These are phyloP conservation scores for Paracoccidioides brasiliensis DNA, from an alignment of 2,329 filamentous ascomycete genomes.

Conservation along the genomic window DNA sequence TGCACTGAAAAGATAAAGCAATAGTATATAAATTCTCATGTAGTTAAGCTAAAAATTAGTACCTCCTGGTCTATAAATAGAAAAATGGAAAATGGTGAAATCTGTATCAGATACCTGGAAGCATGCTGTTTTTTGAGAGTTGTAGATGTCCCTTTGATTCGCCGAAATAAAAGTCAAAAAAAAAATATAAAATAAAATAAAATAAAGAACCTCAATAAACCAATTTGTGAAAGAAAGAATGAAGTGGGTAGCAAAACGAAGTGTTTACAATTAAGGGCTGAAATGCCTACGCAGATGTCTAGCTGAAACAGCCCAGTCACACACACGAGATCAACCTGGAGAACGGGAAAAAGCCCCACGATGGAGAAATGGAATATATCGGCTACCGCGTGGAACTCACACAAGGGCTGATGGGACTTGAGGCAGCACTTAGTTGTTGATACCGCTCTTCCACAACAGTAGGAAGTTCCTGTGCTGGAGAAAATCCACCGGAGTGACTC, in stretches of 20 bases:
- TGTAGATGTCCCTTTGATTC: too few species aligned
- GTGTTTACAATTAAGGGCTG: too few species aligned
- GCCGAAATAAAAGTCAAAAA: too few species aligned
- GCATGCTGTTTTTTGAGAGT: not conserved
- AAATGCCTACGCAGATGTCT: too few species aligned
- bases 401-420: not conserved
- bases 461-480: not conserved
- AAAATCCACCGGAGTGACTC: not conserved
- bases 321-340: not conserved
- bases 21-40: not conserved
- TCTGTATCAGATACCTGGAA: not conserved
- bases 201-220: too few species aligned
- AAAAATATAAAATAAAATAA: too few species aligned
- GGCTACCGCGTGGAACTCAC: not conserved
- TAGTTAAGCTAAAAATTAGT: not conserved
- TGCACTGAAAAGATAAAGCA: not conserved
- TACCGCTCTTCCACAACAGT: not conserved
- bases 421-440: not conserved
- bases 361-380: not conserved
- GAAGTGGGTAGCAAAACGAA: too few species aligned
- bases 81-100: not conserved
- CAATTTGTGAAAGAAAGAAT: too few species aligned
- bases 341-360: not conserved
- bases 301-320: not conserved
- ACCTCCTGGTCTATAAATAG: not conserved